phyloP scores from a whole-genome alignment of 192 early-diverging fungal species.

The Umbelopsis vinacea region DNA sequence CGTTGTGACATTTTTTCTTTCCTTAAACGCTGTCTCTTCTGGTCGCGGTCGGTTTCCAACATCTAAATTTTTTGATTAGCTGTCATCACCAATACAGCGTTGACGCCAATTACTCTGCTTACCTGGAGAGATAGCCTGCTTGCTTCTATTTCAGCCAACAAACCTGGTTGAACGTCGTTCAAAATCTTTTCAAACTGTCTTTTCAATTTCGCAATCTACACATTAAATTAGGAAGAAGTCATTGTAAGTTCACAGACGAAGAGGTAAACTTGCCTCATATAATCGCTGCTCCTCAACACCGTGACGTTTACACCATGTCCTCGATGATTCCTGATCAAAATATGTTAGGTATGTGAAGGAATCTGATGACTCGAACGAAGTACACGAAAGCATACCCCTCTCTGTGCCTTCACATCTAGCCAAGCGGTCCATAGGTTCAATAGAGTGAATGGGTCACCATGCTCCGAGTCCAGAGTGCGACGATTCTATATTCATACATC shows the following conservation, averaged over 20 bases:
- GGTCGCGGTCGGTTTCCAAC: constrained; percentile 4
- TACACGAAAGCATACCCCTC: constrained; percentile 39
- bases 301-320: constrained; percentile 60
- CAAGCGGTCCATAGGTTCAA: constrained; percentile 66
- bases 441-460: constrained; percentile 71
- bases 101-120: background rate
- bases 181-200: constrained; percentile 67
- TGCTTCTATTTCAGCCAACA: constrained; percentile 23
- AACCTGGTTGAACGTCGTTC: constrained; percentile 45
- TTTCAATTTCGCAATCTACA: constrained; percentile 64
- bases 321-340: constrained; percentile 48
- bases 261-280: constrained; percentile 51
- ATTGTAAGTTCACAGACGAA: background rate
- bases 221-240: background rate
- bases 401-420: constrained; percentile 56
- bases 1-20: constrained; percentile 49
- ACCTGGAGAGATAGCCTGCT: constrained; percentile 6
- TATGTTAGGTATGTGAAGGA: constrained; percentile 15
- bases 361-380: background rate
- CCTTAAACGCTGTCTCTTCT: constrained; percentile 15
- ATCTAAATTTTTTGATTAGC: background rate
- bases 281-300: constrained; percentile 74
- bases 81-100: background rate
- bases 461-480: constrained; percentile 48
- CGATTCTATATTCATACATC: constrained; percentile 45